These are phyloP conservation scores for Coniella lustricola DNA, from an alignment of 2,329 filamentous ascomycete species.

Conservation along the genomic window DNA sequence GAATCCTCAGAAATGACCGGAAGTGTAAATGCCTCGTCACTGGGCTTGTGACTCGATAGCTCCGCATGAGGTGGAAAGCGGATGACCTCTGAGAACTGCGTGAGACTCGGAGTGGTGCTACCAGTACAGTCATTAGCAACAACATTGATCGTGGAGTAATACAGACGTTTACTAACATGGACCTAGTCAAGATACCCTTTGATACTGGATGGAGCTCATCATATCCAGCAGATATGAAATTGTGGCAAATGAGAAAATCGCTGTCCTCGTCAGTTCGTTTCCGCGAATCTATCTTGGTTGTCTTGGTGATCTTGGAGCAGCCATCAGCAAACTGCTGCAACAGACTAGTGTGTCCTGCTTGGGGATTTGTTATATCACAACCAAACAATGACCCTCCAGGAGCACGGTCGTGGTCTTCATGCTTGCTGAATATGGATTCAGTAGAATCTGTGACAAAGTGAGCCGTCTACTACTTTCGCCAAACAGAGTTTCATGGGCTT, in stretches of 20 bases:
- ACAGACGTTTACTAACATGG: not conserved
- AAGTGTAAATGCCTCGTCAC: constrained; percentile 1
- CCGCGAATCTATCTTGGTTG: constrained; percentile 31
- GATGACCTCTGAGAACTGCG: constrained; percentile 1
- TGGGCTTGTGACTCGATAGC: not conserved
- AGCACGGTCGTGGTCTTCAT: constrained; percentile 31
- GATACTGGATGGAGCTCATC: not conserved
- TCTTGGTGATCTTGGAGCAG: constrained; percentile 36
- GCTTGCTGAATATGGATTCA: constrained; percentile 40
- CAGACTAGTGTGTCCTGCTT: constrained; percentile 21
- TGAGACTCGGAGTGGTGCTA: not conserved
- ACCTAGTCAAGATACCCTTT: not conserved
- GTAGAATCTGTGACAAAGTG: constrained; percentile 4
- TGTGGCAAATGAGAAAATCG: constrained; percentile 29
- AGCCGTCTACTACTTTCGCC: no score
- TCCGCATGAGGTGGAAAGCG: not conserved
- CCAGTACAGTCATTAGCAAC: not conserved
- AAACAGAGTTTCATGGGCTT: no score
- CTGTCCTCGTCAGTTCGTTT: constrained; percentile 27
- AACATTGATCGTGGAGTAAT: not conserved
- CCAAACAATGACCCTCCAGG: constrained; percentile 13
- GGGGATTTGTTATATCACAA: constrained; percentile 13
- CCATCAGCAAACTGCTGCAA: constrained; percentile 33
- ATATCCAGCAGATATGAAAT: constrained; percentile 29
- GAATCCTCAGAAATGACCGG: constrained; percentile 3